Evolutionary conservation across 306 rosid genomes (phyloP).

Genomic region (Begonia masoniana): DNA sequence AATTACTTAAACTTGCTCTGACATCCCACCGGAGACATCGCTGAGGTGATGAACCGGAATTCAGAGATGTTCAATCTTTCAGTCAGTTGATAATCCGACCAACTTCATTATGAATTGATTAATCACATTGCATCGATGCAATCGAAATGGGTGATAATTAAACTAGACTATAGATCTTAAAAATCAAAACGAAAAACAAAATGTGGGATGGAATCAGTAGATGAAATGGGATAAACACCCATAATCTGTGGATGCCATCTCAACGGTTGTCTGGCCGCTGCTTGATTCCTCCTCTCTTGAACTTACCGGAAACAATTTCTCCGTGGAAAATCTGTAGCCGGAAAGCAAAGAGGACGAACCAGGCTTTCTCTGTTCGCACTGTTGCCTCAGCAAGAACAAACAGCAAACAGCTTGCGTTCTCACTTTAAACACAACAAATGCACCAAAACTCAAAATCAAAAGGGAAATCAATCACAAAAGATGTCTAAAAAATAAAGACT

Average conservation of each 20-base stretch:
- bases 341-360: constrained; percentile 8
- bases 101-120: no score
- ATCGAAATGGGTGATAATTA: no score
- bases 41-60: no score
- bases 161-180: no score
- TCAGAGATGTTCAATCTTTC: no score
- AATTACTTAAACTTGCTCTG: no score
- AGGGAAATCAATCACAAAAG: no score
- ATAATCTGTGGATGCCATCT: constrained; percentile 74
- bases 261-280: constrained; percentile 99
- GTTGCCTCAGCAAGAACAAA: constrained; percentile 20
- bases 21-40: no score
- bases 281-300: constrained; percentile 13
- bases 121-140: no score
- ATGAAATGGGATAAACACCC: constrained; percentile 28
- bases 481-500: no score
- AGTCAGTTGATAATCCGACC: no score
- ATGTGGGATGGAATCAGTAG: constrained; percentile 78
- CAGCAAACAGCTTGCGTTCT: constrained; percentile 14
- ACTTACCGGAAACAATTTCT: constrained; percentile 2
- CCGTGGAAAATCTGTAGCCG: constrained; percentile 7
- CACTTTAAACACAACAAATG: constrained; percentile 26
- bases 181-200: not conserved
- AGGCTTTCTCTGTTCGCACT: constrained; percentile 47
- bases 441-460: not conserved